Base-by-base conservation (phyloP, 768 basidiomycete species). In the Xerocomellus dryophilus region DNA sequence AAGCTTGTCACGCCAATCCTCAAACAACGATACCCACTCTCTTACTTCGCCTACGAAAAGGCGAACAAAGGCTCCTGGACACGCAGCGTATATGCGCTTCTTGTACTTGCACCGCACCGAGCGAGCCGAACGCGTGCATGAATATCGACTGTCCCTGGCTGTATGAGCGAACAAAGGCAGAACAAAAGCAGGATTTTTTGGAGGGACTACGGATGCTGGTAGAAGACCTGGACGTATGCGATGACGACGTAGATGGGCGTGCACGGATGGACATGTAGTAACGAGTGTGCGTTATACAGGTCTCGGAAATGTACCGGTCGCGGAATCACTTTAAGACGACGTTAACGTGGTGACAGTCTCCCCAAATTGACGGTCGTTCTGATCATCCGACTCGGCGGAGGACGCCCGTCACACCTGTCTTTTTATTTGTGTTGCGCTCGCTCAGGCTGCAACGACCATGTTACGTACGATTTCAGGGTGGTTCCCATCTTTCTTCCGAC, bases 81-180 rank as follows among this genome's bases (percentile, higher is more conserved):
- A 70, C 83, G 4, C 88, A 93, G 40, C 72, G 71, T 4, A 75
- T 93, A 31, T 98, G 95, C 66, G 73, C 74, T 8, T 82, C 85
- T 3, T 98, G 95, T 67, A 74, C 84, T 5, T 72, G 73, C 4
- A 76, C 75, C 0, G 76, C 84, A 2, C 70, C 75, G 5, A 72
- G 70, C 12, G 90, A 92, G 51, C 76, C 79, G 1, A 79, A 85
- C 43, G 68, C 79, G 32, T 98, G 95, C 70, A 84, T 88, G 62
- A 92, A 90, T 8, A 73, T 90, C 43, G 93, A 97, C 64, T 98
- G 95, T 66, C 81, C 86, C 0, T 88, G 90, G 83, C 69, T 93
- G 32, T 97, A 83, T 60, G 80, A 85, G 29, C 76, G 91, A 34
- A 81, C 79, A 56, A 85, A 82, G 60, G 74, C 78, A 6, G 83